Evolutionary conservation across 768 basidiomycete species (phyloP).

Genomic region (Lentinula lateritia): DNA sequence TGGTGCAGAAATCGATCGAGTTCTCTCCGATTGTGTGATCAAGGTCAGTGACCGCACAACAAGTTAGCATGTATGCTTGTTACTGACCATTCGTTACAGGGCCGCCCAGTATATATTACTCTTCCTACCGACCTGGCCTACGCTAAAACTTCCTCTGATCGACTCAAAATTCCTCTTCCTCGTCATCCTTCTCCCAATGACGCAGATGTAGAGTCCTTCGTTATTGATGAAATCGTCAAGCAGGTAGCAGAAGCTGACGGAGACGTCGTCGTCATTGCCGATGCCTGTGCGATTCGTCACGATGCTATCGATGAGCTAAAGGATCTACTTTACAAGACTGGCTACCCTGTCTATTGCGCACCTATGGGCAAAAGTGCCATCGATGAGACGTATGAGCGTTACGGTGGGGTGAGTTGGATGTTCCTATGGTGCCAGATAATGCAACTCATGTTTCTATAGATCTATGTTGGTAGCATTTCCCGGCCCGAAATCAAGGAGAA

Average conservation of each 20-base stretch:
- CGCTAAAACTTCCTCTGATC: conserved; percentile 57
- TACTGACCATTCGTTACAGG: conserved; percentile 28
- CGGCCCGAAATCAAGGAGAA: conserved; percentile 61
- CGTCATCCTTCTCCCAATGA: conserved; percentile 48
- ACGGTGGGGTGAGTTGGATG: conserved; percentile 63
- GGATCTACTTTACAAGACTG: conserved; percentile 58
- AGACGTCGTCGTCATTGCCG: conserved; percentile 72
- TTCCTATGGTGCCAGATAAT: neutral
- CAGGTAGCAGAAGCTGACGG: conserved; percentile 59
- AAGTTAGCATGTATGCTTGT: neutral
- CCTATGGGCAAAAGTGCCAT: conserved; percentile 82
- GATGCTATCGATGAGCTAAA: conserved; percentile 56
- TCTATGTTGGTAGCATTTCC: conserved; percentile 71
- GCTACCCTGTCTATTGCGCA: conserved; percentile 67
- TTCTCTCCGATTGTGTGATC: conserved; percentile 65
- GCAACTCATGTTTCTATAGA: conserved; percentile 31
- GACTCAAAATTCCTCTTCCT: conserved; percentile 55
- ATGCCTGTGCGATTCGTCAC: conserved; percentile 77
- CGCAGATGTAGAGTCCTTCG: conserved; percentile 54
- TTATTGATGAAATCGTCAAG: conserved; percentile 66
- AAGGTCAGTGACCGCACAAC: conserved; percentile 26
- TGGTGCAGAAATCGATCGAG: conserved; percentile 69
- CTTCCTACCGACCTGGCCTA: conserved; percentile 81
- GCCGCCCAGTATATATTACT: conserved; percentile 82
- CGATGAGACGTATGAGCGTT: conserved; percentile 65